These are phyloP conservation scores for Lumnitzera littorea DNA, from an alignment of 345 rosid genomes.

Conservation along the genomic window DNA sequence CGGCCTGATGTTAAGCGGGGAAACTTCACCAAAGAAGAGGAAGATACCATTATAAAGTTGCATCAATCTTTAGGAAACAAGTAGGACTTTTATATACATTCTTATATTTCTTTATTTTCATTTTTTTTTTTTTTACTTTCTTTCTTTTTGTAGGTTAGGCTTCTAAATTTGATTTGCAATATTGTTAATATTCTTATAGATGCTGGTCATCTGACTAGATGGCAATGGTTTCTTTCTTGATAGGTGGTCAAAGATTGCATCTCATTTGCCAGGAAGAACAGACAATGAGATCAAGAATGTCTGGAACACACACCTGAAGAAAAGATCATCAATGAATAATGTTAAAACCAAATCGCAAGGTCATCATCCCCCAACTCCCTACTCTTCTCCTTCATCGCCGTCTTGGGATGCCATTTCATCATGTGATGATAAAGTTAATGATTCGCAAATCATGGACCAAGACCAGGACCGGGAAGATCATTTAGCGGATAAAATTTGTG, in stretches of 20 bases:
- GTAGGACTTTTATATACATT: slow-evolving; percentile 20
- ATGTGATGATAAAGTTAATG: slow-evolving; percentile 5
- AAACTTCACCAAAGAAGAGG: slow-evolving; percentile 67
- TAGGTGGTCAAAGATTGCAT: slow-evolving; percentile 94
- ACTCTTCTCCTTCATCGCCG: slow-evolving; percentile 16
- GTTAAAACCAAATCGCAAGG: slow-evolving; percentile 16
- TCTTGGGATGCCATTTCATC: slow-evolving; percentile 26
- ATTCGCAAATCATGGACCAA: not conserved
- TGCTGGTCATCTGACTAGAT: not conserved
- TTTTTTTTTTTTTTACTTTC: not conserved
- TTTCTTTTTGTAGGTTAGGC: not conserved
- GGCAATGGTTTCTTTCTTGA: slow-evolving; percentile 1
- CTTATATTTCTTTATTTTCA: not conserved
- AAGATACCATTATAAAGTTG: slow-evolving; percentile 48
- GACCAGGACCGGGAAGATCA: slow-evolving; percentile 10
- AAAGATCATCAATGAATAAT: slow-evolving; percentile 20
- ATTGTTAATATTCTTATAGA: not conserved
- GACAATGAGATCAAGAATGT: slow-evolving; percentile 93
- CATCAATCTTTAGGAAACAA: slow-evolving; percentile 69
- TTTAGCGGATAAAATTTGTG: slow-evolving; percentile 1
- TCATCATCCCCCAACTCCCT: slow-evolving; percentile 2
- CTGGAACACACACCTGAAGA: slow-evolving; percentile 85
- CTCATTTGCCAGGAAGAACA: slow-evolving; percentile 75
- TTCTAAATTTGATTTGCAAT: not conserved
- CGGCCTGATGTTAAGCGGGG: slow-evolving; percentile 89